Base-by-base conservation (phyloP, 306 rosid genomes). In the Dalbergia cultrata region DNA sequence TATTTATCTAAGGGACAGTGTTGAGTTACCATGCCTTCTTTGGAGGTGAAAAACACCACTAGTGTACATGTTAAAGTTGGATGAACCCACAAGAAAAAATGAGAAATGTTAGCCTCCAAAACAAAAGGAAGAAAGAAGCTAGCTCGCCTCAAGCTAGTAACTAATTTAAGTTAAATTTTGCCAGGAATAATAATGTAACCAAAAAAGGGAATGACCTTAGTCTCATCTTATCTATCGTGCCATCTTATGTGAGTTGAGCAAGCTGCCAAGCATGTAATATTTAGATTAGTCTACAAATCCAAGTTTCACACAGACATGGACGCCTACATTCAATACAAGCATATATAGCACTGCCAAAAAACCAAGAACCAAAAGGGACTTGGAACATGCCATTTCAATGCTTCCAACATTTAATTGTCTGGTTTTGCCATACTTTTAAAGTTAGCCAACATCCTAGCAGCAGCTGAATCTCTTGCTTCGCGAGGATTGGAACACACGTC, bases 381-480 rank as follows among this genome's bases (percentile, higher is more conserved):
- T 54, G 60, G 22, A 82, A 22, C 43, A 65, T 35, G 71, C 59
- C 56, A 67, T 50, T 72, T 52, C 54, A 50, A 73, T 4, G 22
- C 58, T 73, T 73, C 63, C 81, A 71, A 63, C 59, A 70, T 63
- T 26, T 75, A 78, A 35, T 77, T 50, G 50, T 43, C 18, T 47
- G 21, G 21, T 67, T 81, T 77, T 26, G 59, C 65, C 73, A 67
- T 60, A 59, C 59, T 83, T 76, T 60, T 82, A 1, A 83, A 52
- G 14, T 41, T 73, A 6, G 64, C 50, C 83, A 86, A 60, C 83
- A 83, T 81, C 79, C 67, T 63, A 41, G 70, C 84, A 13, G 97
- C 95, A 33, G 91, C 91, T n/a, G 89, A 90, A 44, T 90, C 89
- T 77, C 85, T 83, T 53, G 89, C 89, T 80, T 83, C 81, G 14